phyloP scores from a whole-genome alignment of 768 basidiomycete species.

The Auriscalpium microsporum region DNA sequence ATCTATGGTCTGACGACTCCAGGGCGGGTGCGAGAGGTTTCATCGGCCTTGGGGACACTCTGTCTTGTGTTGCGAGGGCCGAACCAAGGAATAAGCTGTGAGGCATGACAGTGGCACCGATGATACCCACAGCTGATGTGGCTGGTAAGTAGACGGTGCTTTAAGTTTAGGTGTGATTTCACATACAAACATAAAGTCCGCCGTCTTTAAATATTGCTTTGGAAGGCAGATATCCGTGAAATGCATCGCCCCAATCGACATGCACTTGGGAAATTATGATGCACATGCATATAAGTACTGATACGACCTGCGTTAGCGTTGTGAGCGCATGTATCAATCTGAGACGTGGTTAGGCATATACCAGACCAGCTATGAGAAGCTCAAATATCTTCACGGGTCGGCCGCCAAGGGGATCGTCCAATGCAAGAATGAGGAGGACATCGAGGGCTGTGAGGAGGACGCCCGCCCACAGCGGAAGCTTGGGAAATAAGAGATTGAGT shows the following conservation, averaged over 20 bases:
- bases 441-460: conserved; percentile 42
- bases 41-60: conserved; percentile 17
- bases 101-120: conserved; percentile 40
- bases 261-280: conserved; percentile 13
- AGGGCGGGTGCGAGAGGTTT: background rate
- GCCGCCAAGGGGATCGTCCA: conserved; percentile 56
- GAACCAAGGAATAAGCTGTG: conserved; percentile 39
- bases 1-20: background rate
- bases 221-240: conserved; percentile 12
- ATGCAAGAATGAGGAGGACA: conserved; percentile 50
- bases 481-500: conserved; percentile 42
- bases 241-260: conserved; percentile 8
- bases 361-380: conserved; percentile 34
- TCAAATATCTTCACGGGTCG: conserved; percentile 63
- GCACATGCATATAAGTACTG: conserved; percentile 15
- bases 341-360: background rate
- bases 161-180: background rate
- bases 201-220: conserved; percentile 8
- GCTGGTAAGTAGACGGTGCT: background rate
- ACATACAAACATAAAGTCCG: conserved; percentile 12
- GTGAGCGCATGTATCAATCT: background rate
- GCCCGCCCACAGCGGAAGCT: conserved; percentile 38
- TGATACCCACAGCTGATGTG: conserved; percentile 17
- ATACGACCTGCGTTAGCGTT: conserved; percentile 5
- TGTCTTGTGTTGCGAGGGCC: conserved; percentile 33